These are phyloP conservation scores for Colletotrichum liriopes DNA, from an alignment of 2,329 filamentous ascomycete genomes.

Conservation along the genomic window DNA sequence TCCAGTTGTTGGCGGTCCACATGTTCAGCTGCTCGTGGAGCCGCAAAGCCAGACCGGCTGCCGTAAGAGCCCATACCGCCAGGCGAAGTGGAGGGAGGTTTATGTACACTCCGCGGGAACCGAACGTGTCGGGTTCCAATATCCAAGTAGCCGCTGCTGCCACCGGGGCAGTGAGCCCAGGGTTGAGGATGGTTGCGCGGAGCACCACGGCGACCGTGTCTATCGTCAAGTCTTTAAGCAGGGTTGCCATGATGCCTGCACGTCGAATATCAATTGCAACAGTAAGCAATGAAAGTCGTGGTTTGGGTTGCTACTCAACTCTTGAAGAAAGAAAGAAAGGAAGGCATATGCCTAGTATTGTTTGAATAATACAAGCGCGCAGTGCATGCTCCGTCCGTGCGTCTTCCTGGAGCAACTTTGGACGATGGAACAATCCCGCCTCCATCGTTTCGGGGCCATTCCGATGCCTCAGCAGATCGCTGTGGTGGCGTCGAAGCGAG, in stretches of 20 bases:
- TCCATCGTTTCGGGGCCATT: not conserved
- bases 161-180: not conserved
- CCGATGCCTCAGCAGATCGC: not conserved
- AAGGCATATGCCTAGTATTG: not conserved
- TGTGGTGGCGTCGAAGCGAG: not conserved
- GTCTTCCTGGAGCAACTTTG: not conserved
- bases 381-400: not conserved
- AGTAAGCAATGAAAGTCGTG: not conserved
- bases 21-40: slow-evolving; percentile 45
- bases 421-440: not conserved
- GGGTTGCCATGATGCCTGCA: not conserved
- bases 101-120: not conserved
- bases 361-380: not conserved
- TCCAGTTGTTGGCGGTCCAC: slow-evolving; percentile 47
- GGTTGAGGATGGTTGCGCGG: not conserved
- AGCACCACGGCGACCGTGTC: slow-evolving; percentile 4
- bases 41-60: slow-evolving; percentile 35
- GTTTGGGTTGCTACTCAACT: no score
- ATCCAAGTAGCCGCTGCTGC: not conserved
- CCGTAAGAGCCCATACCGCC: slow-evolving; percentile 1
- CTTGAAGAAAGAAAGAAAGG: not conserved
- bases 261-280: not conserved
- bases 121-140: not conserved
- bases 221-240: not conserved
- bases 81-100: not conserved